phyloP scores from a whole-genome alignment of 768 basidiomycete genomes.

The Phaffia australis region DNA sequence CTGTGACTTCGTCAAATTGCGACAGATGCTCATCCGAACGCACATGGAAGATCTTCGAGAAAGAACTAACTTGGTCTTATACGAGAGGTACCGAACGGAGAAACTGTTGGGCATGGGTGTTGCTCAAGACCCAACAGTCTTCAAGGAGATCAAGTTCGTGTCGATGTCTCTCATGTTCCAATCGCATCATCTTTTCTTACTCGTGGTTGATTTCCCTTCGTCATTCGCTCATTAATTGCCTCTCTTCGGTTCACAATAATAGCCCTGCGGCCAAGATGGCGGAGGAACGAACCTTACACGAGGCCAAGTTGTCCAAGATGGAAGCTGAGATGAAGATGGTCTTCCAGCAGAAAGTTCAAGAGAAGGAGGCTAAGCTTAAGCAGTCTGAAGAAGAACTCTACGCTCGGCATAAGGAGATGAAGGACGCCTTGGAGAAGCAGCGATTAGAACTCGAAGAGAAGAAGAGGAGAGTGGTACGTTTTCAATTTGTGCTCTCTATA shows the following conservation, averaged over 20 bases:
- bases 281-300: conserved; percentile 90
- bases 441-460: conserved; percentile 91
- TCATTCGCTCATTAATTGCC: neutral
- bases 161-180: neutral
- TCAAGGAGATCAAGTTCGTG: conserved; percentile 97
- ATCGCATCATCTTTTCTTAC: neutral
- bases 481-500: conserved; percentile 69
- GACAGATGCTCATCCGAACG: conserved; percentile 97
- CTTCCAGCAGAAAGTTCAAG: conserved; percentile 99
- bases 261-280: conserved; percentile 94
- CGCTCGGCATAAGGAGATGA: conserved; percentile 98
- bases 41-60: conserved; percentile 99
- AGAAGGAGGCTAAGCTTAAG: conserved; percentile 97
- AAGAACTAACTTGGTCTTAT: conserved; percentile 88
- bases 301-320: conserved; percentile 53
- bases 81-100: conserved; percentile 97
- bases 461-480: conserved; percentile 56
- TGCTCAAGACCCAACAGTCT: conserved; percentile 89
- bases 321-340: conserved; percentile 99
- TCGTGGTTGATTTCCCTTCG: neutral
- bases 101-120: conserved; percentile 97
- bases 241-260: conserved; percentile 6
- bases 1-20: conserved; percentile 98
- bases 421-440: conserved; percentile 96
- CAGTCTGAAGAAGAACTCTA: conserved; percentile 99